Percentiles rank a stretch among this genome's conserved stretches.
These are phyloP conservation scores for Nicotiana tomentosiformis DNA, from an alignment of 257 asterid species.

Conservation along the genomic window DNA sequence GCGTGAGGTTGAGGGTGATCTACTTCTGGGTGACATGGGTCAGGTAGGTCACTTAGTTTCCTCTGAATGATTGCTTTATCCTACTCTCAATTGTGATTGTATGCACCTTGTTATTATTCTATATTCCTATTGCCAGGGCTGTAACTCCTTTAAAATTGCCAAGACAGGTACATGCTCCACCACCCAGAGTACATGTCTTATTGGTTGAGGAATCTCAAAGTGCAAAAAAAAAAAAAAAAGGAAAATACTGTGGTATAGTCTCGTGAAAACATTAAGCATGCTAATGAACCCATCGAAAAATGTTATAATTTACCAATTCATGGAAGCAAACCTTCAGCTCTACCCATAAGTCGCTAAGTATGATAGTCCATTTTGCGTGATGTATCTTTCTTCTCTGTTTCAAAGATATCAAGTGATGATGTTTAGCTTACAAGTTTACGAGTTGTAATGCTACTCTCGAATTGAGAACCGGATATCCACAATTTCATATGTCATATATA, in stretches of 20 bases:
- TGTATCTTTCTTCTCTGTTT: not conserved
- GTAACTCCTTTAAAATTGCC: not conserved
- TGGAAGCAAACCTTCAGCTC: not conserved
- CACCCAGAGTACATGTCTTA: not conserved
- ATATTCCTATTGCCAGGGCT: not conserved
- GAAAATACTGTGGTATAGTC: not conserved
- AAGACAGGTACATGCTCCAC: not conserved
- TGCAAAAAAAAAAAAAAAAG: not conserved
- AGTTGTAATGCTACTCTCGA: not conserved
- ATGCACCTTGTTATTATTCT: not conserved
- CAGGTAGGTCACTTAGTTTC: conserved; percentile 41
- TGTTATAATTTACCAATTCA: not conserved
- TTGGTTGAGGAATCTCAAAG: not conserved
- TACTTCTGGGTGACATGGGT: conserved; percentile 88
- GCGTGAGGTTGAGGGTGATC: conserved; percentile 90
- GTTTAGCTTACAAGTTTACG: not conserved
- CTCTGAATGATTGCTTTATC: not conserved
- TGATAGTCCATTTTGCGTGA: not conserved
- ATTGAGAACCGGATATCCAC: not conserved
- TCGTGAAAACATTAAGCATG: not conserved
- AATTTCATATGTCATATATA: not conserved
- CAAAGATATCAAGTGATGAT: not conserved
- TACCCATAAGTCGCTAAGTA: not conserved
- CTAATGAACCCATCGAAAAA: not conserved
- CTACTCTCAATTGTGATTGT: not conserved